Conservation (phyloP, 208 protist genomes). For the Crithidia fasciculata region DNA sequence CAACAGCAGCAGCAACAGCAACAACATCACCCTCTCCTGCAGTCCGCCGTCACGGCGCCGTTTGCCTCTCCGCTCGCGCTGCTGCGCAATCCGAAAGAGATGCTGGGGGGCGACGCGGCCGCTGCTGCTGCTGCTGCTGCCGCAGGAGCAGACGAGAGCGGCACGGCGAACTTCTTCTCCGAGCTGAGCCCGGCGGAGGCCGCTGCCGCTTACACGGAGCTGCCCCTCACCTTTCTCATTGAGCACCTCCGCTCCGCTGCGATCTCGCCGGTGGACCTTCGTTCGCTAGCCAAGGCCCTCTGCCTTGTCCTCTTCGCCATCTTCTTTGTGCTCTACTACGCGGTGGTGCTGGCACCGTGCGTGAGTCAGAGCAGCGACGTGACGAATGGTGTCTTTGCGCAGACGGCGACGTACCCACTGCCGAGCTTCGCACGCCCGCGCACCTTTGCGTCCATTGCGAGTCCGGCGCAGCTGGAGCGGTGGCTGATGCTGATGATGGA, state of each 20-base stretch:
- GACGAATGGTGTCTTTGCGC: conserved; percentile 19
- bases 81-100: conserved; percentile 5
- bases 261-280: conserved; percentile 5
- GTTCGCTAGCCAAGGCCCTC: not conserved
- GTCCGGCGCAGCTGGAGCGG: not conserved
- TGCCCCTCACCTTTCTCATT: conserved; percentile 47
- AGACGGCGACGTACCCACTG: conserved; percentile 31
- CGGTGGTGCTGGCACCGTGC: conserved; percentile 6
- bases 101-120: not conserved
- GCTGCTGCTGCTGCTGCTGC: not conserved
- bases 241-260: conserved; percentile 26
- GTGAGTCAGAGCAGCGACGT: conserved; percentile 19
- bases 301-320: conserved; percentile 8
- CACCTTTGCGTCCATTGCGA: conserved; percentile 37
- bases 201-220: conserved; percentile 38
- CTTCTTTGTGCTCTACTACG: conserved; percentile 27
- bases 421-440: conserved; percentile 33
- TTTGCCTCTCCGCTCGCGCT: conserved; percentile 9
- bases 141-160: not conserved
- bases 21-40: not conserved
- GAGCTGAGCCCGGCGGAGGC: conserved; percentile 33
- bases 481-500: conserved; percentile 27
- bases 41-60: not conserved
- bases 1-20: not conserved
- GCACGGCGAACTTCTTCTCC: not conserved